Evolutionary conservation across 352 stramenopile genomes (phyloP), one percentile per base, ranked within the genome.

Genomic region (Pythium phragmitis): DNA sequence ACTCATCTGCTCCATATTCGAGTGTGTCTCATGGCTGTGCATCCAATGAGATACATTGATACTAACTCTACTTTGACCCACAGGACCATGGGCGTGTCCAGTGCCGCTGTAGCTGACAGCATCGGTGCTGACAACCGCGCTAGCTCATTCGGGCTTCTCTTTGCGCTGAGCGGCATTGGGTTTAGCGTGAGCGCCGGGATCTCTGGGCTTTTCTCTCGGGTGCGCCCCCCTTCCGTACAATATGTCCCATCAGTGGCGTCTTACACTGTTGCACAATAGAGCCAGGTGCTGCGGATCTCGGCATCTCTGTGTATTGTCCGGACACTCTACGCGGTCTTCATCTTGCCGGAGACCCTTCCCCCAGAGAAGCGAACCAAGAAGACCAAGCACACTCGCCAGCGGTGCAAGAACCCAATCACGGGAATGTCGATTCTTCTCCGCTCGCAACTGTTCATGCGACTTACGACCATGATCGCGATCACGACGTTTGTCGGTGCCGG

Each of bases 361-460:
- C 39, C 60, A 11, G 52, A 58, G 7, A 79, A 75, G 17, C 76
- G 72, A 14, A 61, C 47, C 12, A 73, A 60, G 47, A 80, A 80
- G 37, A 28, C 63, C 54, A 85, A 83, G 43, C 21, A 62, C 2
- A 39, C 34, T 9, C 63, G 47, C 28, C 73, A 68, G 33, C 50
- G 71, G 17, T 65, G 83, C 30, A 64, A 87, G 65, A 88, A 89
- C 52, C 85, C 85, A 16, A 63, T 91, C 36, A 73, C 65, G 26
- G 76, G 73, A 8, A 87, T 91, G 74, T 60, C 79, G 9, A 93
- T 90, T 57, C 76, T 93, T 11, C 75, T 80, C n/a, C 78, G 82
- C 1, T 72, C 82, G 8, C 56, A 77, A 57, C 72, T 91, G 17
- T 91, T 91, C 49, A 77, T 82, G 43, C 70, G 78, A 5, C 67